Conservation (phyloP, 345 rosid genomes). For the Salix koriyanagi region DNA sequence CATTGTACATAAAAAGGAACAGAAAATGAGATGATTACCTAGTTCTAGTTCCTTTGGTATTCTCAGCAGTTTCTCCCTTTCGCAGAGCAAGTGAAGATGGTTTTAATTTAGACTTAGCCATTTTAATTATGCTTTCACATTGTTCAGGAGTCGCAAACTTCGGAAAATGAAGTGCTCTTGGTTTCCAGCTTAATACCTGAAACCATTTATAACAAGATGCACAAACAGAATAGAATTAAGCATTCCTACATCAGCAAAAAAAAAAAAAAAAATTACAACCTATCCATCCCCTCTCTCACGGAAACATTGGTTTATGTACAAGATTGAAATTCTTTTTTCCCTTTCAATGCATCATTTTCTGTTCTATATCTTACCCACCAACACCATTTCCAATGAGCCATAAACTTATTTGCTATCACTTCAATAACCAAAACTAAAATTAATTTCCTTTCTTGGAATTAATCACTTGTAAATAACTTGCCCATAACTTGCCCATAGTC, state of each 20-base stretch:
- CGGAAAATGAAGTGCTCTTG: slow-evolving; percentile 70
- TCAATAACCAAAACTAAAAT: background rate
- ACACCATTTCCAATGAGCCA: background rate
- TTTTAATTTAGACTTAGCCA: slow-evolving; percentile 46
- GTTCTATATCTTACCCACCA: background rate
- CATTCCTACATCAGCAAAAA: background rate
- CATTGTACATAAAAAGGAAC: background rate
- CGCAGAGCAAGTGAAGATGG: slow-evolving; percentile 69
- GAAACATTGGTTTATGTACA: background rate
- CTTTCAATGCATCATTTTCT: background rate
- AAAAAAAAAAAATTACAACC: background rate
- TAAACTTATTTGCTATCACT: background rate
- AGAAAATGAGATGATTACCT: slow-evolving; percentile 31
- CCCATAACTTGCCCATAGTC: background rate
- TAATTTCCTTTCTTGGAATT: background rate
- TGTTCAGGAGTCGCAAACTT: slow-evolving; percentile 60
- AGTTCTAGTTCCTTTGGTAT: slow-evolving; percentile 64
- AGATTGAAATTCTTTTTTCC: background rate
- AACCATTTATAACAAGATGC: slow-evolving; percentile 1
- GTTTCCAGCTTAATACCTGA: slow-evolving; percentile 74
- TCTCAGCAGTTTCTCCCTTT: slow-evolving; percentile 66
- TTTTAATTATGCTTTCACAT: slow-evolving; percentile 46
- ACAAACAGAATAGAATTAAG: background rate
- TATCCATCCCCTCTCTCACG: background rate
- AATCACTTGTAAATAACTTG: background rate